Evolutionary conservation across 164 flowering plant genomes (phyloP).

Genomic region (Pachysandra terminalis): DNA sequence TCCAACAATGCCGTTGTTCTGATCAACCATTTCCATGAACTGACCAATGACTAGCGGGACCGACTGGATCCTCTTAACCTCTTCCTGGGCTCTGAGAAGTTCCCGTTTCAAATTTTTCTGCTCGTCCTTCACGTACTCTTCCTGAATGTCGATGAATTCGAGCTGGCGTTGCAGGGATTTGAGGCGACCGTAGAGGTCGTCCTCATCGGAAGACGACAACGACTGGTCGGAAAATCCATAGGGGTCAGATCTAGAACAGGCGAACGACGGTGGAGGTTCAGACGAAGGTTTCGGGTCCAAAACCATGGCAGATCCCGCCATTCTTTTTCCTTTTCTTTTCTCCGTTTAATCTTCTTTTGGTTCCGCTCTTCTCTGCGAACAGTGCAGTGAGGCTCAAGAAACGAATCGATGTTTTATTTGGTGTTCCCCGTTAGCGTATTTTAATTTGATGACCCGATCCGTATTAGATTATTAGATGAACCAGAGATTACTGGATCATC

Average conservation of each 20-base stretch:
- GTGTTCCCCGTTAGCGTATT: too few relatives aligned
- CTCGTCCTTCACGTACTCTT: slow-evolving; percentile 73
- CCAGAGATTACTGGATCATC: too few relatives aligned
- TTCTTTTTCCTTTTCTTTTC: neutral
- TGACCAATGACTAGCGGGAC: slow-evolving; percentile 78
- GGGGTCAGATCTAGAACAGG: slow-evolving; percentile 23
- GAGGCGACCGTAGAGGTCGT: slow-evolving; percentile 75
- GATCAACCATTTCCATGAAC: slow-evolving; percentile 71
- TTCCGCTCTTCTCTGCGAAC: neutral
- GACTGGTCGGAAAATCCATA: slow-evolving; percentile 14
- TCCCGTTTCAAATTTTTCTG: slow-evolving; percentile 68
- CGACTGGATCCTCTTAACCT: slow-evolving; percentile 79
- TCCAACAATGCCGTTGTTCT: slow-evolving; percentile 92
- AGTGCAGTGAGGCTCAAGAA: neutral
- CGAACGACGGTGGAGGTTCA: slow-evolving; percentile 33
- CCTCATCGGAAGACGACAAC: slow-evolving; percentile 39
- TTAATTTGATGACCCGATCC: too few relatives aligned
- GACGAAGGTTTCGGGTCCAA: slow-evolving; percentile 39
- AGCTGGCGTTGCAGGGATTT: slow-evolving; percentile 79
- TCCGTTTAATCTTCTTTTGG: neutral
- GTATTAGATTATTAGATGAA: too few relatives aligned
- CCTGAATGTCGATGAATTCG: slow-evolving; percentile 91
- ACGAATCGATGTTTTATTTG: too few relatives aligned
- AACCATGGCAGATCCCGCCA: slow-evolving; percentile 41
- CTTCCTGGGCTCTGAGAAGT: slow-evolving; percentile 69